Conservation (phyloP, 2,329 filamentous ascomycete genomes). For the Pleomassaria siparia region DNA sequence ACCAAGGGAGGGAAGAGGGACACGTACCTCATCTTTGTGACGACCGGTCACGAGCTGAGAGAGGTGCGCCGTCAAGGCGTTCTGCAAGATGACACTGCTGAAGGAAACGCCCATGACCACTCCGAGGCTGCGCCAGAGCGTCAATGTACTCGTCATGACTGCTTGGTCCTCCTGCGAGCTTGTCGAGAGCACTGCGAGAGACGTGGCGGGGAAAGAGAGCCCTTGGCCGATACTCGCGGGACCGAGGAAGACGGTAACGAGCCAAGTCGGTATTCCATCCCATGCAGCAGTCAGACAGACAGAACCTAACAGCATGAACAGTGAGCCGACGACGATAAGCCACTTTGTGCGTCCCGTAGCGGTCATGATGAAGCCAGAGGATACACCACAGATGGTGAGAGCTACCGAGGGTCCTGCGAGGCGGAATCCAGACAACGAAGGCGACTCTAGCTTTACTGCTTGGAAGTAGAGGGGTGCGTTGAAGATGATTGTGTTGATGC, state of each 20-base stretch:
- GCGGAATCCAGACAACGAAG: constrained; percentile 71
- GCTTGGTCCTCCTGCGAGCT: constrained; percentile 49
- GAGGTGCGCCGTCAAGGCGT: constrained; percentile 64
- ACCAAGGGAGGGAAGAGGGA: not conserved
- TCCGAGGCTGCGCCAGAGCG: constrained; percentile 71
- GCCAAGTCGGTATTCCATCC: constrained; percentile 42
- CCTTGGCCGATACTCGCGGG: constrained; percentile 46
- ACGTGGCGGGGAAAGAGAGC: constrained; percentile 45
- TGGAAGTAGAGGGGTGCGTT: constrained; percentile 70
- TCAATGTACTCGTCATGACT: constrained; percentile 64
- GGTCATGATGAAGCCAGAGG: constrained; percentile 48
- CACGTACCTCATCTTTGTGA: constrained; percentile 53
- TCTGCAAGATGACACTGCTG: constrained; percentile 73
- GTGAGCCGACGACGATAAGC: constrained; percentile 43
- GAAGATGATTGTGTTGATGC: constrained; percentile 63
- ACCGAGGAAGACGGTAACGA: constrained; percentile 45
- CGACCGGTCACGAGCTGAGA: constrained; percentile 59
- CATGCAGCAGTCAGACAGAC: constrained; percentile 37
- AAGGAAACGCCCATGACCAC: constrained; percentile 72
- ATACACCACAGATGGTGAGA: constrained; percentile 45
- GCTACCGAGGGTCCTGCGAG: constrained; percentile 65
- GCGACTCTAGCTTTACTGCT: constrained; percentile 55
- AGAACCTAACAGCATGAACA: constrained; percentile 41
- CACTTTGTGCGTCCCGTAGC: constrained; percentile 46
- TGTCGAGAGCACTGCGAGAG: constrained; percentile 45